phyloP scores from a whole-genome alignment of 352 stramenopile genomes.

The Phytophthora rubi region DNA sequence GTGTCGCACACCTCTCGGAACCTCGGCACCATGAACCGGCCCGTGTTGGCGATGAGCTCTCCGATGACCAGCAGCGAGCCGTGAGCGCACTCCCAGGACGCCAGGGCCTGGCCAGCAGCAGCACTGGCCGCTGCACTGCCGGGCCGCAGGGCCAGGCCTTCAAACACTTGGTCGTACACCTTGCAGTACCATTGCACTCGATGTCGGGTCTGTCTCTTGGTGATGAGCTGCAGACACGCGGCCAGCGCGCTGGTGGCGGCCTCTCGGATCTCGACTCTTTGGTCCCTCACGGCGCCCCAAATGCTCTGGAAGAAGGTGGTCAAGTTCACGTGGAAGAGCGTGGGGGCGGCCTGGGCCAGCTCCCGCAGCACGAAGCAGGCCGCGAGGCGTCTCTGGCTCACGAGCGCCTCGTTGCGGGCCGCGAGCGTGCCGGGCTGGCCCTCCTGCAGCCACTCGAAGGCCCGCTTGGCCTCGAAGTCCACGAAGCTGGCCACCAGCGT shows the following conservation, averaged over 20 bases:
- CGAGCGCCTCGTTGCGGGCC: conserved; percentile 65
- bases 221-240: conserved; percentile 90
- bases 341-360: conserved; percentile 86
- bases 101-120: conserved; percentile 26
- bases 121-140: conserved; percentile 3
- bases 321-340: conserved; percentile 92
- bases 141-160: conserved; percentile 53
- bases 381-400: conserved; percentile 78
- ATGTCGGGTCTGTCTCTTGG: conserved; percentile 78
- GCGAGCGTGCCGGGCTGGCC: conserved; percentile 12
- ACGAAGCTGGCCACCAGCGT: conserved; percentile 91
- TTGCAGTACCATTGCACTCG: conserved; percentile 93
- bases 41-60: conserved; percentile 94
- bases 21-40: conserved; percentile 96
- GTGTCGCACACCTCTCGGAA: conserved; percentile 96
- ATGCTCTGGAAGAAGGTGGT: conserved; percentile 94
- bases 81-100: conserved; percentile 88
- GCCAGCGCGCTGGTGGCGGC: conserved; percentile 84
- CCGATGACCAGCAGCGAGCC: conserved; percentile 96
- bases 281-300: conserved; percentile 84
- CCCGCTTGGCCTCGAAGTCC: conserved; percentile 92
- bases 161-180: conserved; percentile 91
- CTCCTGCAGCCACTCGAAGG: conserved; percentile 90
- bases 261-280: conserved; percentile 80
- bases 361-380: conserved; percentile 90